Percentiles rank a stretch among this genome's conserved stretches.
Conservation (phyloP, 192 early-diverging fungal species). For the Mortierella claussenii region DNA sequence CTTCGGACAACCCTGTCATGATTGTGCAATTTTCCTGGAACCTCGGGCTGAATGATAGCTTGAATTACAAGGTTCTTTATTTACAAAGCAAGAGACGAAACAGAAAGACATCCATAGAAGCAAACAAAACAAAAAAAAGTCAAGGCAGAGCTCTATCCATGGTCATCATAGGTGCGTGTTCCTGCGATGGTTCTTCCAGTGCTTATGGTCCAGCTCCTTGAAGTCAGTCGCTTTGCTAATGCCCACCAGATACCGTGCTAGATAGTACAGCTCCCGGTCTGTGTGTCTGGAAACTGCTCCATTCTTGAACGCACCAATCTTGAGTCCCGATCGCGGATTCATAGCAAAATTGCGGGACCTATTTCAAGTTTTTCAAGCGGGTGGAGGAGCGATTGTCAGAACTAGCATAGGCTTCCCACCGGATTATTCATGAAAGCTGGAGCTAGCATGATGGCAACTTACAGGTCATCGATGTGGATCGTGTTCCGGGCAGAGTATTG, state of each 20-base stretch:
- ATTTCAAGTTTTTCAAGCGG: background rate
- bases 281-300: slow-evolving; percentile 52
- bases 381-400: background rate
- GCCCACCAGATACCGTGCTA: slow-evolving; percentile 69
- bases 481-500: slow-evolving; percentile 66
- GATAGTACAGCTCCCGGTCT: slow-evolving; percentile 68
- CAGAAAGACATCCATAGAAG: background rate
- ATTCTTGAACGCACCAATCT: slow-evolving; percentile 73
- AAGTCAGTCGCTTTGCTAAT: slow-evolving; percentile 65
- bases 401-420: too few species aligned
- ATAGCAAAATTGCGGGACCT: slow-evolving; percentile 78
- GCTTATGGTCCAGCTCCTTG: slow-evolving; percentile 67
- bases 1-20: too few species aligned
- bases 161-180: background rate
- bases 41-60: too few species aligned
- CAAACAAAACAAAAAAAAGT: background rate
- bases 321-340: slow-evolving; percentile 74
- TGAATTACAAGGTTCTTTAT: too few species aligned
- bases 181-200: slow-evolving; percentile 58
- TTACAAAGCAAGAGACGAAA: background rate
- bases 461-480: slow-evolving; percentile 77
- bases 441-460: too few species aligned
- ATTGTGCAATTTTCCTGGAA: too few species aligned
- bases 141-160: background rate
- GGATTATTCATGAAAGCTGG: too few species aligned